Percentiles rank a stretch among this genome's conserved stretches.
Evolutionary conservation across 306 rosid species (phyloP).

Genomic region (Castanea sativa): DNA sequence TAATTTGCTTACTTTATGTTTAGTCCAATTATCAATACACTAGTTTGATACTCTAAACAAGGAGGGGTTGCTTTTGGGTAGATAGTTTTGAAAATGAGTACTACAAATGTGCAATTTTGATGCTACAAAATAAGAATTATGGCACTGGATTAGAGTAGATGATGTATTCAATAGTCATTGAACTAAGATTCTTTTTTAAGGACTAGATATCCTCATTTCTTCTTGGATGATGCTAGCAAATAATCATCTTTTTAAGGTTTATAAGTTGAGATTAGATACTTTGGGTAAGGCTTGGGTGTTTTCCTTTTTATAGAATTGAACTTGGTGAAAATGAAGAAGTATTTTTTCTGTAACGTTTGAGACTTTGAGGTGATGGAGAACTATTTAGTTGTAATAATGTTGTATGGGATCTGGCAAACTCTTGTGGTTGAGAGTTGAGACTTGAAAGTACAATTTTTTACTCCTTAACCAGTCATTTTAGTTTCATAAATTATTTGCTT

Average conservation of each 20-base stretch:
- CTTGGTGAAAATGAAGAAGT: neutral
- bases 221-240: too few relatives aligned
- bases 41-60: neutral
- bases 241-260: neutral
- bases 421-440: neutral
- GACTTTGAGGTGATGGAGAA: neutral
- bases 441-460: neutral
- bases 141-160: neutral
- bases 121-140: neutral
- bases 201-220: neutral
- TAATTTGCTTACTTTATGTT: too few relatives aligned
- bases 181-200: neutral
- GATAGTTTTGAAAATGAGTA: neutral
- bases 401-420: neutral
- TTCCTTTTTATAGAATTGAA: neutral
- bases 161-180: neutral
- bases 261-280: neutral
- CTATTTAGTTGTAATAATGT: neutral
- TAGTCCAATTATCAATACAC: too few relatives aligned
- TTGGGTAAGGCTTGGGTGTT: neutral
- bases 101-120: neutral
- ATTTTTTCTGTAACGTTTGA: too few relatives aligned
- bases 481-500: neutral
- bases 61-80: neutral
- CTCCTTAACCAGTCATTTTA: neutral